phyloP scores from a whole-genome alignment of 2,329 filamentous ascomycete genomes.

The Fusarium xylarioides region DNA sequence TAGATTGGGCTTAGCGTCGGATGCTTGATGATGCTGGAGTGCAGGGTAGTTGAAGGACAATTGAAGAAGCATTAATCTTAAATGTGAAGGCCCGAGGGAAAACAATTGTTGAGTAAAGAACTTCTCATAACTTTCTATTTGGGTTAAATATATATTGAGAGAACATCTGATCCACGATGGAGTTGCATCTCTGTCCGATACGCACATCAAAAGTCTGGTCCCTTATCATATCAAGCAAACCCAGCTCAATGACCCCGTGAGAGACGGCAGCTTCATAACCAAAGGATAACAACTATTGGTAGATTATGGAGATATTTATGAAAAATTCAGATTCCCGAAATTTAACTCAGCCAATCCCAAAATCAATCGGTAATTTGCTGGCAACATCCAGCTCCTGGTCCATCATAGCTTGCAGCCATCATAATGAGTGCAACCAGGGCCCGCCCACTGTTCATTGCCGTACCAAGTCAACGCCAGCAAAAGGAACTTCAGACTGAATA shows the following conservation, averaged over 20 bases:
- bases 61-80: background rate
- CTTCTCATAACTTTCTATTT: background rate
- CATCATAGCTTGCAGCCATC: background rate
- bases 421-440: background rate
- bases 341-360: rapidly evolving
- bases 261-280: background rate
- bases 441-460: no score
- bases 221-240: rapidly evolving
- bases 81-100: rapidly evolving
- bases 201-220: rapidly evolving
- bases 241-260: rapidly evolving
- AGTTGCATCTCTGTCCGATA: rapidly evolving
- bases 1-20: background rate
- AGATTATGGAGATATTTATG: no score
- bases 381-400: background rate
- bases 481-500: no score
- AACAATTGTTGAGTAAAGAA: no score
- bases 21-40: background rate
- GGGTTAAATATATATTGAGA: rapidly evolving
- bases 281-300: background rate
- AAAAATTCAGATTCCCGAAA: rapidly evolving
- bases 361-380: rapidly evolving
- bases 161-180: rapidly evolving
- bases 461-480: no score
- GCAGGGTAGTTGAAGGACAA: background rate